phyloP scores from a whole-genome alignment of 2,329 filamentous ascomycete species.

The Trichophyton verrucosum region DNA sequence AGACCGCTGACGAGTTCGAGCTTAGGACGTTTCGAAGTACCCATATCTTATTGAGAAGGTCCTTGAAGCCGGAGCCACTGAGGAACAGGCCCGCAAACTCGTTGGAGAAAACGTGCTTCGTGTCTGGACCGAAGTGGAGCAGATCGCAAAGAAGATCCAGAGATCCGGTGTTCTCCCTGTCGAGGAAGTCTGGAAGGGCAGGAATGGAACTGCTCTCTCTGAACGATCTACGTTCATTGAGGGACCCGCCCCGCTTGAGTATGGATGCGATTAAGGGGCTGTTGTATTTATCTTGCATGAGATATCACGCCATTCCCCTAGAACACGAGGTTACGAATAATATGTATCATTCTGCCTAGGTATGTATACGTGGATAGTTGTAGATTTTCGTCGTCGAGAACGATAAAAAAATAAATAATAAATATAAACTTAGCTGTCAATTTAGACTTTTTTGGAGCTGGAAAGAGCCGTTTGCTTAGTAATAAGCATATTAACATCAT shows the following conservation, averaged over 20 bases:
- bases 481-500: neutral
- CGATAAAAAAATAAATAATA: too few species aligned
- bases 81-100: conserved; percentile 28
- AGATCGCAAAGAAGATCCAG: conserved; percentile 11
- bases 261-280: neutral
- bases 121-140: conserved; percentile 16
- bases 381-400: neutral
- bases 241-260: neutral
- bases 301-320: neutral
- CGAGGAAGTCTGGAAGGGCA: conserved; percentile 13
- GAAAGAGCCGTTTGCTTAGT: neutral
- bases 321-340: neutral
- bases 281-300: neutral
- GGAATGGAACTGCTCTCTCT: conserved; percentile 6
- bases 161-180: conserved; percentile 13
- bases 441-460: too few species aligned
- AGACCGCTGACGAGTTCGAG: neutral
- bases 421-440: too few species aligned
- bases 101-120: conserved; percentile 29
- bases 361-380: neutral
- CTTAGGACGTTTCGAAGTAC: conserved; percentile 19
- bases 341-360: neutral
- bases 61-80: conserved; percentile 29
- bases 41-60: conserved; percentile 15
- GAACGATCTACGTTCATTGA: conserved; percentile 1